phyloP scores from a whole-genome alignment of 257 asterid species.

The Forsythia viridissima region DNA sequence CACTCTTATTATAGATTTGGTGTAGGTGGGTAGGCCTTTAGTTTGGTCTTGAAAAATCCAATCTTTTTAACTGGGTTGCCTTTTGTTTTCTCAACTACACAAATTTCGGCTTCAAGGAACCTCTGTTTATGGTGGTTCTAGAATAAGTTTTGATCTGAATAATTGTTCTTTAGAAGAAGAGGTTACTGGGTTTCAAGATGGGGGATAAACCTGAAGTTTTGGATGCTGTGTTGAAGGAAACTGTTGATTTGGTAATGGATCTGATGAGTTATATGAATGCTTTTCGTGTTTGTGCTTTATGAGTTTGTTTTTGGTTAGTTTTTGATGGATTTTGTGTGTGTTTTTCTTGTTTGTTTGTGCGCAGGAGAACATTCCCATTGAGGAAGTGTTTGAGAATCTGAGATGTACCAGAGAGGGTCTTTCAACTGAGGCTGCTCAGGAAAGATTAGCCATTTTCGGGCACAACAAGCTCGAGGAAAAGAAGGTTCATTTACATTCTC shows the following conservation, averaged over 20 bases:
- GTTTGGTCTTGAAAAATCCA: conserved; percentile 31
- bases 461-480: conserved; percentile 98
- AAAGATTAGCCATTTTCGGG: conserved; percentile 90
- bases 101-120: not conserved
- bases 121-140: conserved; percentile 38
- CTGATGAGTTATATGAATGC: conserved; percentile 23
- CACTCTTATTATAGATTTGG: conserved; percentile 55
- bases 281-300: conserved; percentile 25
- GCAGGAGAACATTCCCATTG: conserved; percentile 95
- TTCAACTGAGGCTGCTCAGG: conserved; percentile 71
- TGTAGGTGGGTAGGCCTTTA: conserved; percentile 55
- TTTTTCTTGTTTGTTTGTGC: conserved; percentile 23
- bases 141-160: conserved; percentile 37
- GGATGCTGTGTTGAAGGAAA: conserved; percentile 94
- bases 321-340: conserved; percentile 20
- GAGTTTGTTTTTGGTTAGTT: conserved; percentile 19
- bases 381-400: conserved; percentile 93
- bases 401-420: conserved; percentile 95
- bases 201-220: conserved; percentile 92
- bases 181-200: conserved; percentile 47
- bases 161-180: conserved; percentile 17
- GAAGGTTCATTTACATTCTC: conserved; percentile 49
- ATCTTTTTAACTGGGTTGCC: conserved; percentile 29
- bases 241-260: conserved; percentile 99
- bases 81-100: no score